These are phyloP conservation scores for Cordyceps fumosorosea DNA, from an alignment of 2,329 filamentous ascomycete genomes.

Conservation along the genomic window DNA sequence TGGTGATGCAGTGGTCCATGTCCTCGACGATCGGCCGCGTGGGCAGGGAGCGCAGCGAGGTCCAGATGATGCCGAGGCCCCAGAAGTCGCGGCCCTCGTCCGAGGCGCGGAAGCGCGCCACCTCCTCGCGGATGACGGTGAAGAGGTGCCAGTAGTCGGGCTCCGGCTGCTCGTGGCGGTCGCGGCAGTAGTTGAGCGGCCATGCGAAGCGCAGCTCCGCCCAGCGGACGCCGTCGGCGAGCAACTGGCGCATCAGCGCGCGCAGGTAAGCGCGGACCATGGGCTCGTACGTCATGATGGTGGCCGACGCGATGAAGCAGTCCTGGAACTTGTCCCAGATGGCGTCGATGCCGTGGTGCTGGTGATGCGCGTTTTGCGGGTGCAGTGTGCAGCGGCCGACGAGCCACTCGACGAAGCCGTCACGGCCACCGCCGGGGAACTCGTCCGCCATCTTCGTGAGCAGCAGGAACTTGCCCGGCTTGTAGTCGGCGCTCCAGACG, in stretches of 20 bases:
- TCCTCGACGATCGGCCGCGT: conserved; percentile 63
- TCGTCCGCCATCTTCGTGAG: conserved; percentile 58
- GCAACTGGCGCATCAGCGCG: conserved; percentile 61
- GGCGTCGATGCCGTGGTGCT: conserved; percentile 76
- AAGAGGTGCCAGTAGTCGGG: conserved; percentile 64
- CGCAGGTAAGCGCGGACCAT: conserved; percentile 74
- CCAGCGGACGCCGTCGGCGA: conserved; percentile 79
- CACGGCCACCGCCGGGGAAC: conserved; percentile 66
- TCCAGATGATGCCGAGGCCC: conserved; percentile 83
- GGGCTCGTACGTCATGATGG: conserved; percentile 82
- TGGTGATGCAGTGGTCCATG: conserved; percentile 82
- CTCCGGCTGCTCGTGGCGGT: conserved; percentile 60
- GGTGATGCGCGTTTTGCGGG: conserved; percentile 63
- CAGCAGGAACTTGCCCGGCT: conserved; percentile 50
- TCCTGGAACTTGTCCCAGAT: conserved; percentile 78
- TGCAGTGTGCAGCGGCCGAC: conserved; percentile 66
- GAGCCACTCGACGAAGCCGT: conserved; percentile 72
- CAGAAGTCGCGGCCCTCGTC: conserved; percentile 71
- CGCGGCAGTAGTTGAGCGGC: conserved; percentile 59
- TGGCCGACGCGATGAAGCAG: conserved; percentile 67
- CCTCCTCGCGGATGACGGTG: conserved; percentile 67
- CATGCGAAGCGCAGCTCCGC: conserved; percentile 75
- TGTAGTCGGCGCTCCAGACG: conserved; percentile 64
- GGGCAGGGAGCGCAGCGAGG: conserved; percentile 57
- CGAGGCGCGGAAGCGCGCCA: conserved; percentile 65